Conservation (phyloP, 2,329 filamentous ascomycete genomes). For the Penicillium sp. region DNA sequence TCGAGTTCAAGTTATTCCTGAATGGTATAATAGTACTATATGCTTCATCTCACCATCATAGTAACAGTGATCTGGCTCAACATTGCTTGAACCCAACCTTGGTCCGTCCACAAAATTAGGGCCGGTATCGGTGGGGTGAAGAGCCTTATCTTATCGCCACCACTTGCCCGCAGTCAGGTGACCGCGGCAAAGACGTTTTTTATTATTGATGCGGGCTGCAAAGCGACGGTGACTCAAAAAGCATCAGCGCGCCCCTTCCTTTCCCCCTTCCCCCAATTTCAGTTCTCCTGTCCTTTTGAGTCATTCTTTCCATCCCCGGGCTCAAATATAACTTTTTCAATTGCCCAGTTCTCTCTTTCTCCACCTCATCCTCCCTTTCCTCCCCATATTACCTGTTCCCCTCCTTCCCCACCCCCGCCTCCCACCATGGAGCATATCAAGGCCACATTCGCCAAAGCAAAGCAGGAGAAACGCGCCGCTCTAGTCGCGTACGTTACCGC, state of each 20-base stretch:
- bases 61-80: slow-evolving; percentile 7
- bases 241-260: background rate
- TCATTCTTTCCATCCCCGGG: background rate
- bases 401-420: slow-evolving; percentile 20
- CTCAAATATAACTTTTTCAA: background rate
- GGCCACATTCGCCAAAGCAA: slow-evolving; percentile 61
- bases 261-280: slow-evolving; percentile 1
- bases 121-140: slow-evolving; percentile 1
- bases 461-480: slow-evolving; percentile 69
- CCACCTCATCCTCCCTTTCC: slow-evolving; percentile 4
- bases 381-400: slow-evolving; percentile 6
- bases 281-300: slow-evolving; percentile 4
- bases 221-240: slow-evolving; percentile 23
- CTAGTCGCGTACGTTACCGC: slow-evolving; percentile 96
- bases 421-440: slow-evolving; percentile 59
- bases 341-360: background rate
- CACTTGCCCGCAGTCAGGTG: slow-evolving; percentile 20
- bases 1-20: background rate
- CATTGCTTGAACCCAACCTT: background rate
- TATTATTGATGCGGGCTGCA: background rate
- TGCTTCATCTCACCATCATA: background rate
- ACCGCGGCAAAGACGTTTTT: slow-evolving; percentile 3
- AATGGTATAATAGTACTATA: slow-evolving; percentile 5
- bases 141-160: slow-evolving; percentile 30
- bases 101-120: background rate